Percentiles rank a stretch among this genome's conserved stretches.
Evolutionary conservation across 1,284 basidiomycete species (phyloP).

Genomic region (Singerocomus rubriflavus): DNA sequence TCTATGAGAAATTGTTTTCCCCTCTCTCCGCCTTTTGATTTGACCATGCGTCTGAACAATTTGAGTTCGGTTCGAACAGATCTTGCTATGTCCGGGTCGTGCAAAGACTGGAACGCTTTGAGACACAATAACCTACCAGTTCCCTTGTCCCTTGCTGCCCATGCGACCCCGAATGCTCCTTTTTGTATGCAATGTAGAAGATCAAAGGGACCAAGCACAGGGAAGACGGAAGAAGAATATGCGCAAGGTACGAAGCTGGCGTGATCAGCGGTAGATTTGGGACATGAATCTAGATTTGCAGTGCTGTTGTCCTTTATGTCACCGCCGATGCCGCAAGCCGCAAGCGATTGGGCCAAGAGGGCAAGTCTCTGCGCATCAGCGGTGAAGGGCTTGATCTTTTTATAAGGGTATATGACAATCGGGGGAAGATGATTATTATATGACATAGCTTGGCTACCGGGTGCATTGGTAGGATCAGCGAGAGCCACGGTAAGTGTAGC

Average conservation of each 20-base stretch:
- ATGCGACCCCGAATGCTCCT: constrained; percentile 22
- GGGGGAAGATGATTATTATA: neutral
- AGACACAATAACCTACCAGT: constrained; percentile 29
- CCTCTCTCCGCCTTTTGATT: constrained; percentile 15
- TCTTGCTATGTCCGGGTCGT: neutral
- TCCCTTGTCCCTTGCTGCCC: constrained; percentile 23
- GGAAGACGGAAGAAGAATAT: constrained; percentile 11
- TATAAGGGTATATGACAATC: neutral
- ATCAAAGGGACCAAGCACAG: constrained; percentile 28
- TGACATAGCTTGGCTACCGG: neutral
- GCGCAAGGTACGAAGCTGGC: neutral
- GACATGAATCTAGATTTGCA: neutral
- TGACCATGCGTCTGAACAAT: constrained; percentile 28
- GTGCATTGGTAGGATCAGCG: constrained; percentile 2
- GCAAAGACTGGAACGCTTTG: constrained; percentile 20
- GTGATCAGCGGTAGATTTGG: neutral
- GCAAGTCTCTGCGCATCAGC: neutral
- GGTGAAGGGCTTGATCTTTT: neutral
- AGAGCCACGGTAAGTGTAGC: constrained; percentile 6
- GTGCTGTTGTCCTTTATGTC: neutral
- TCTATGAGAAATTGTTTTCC: constrained; percentile 31
- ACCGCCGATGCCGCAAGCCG: neutral
- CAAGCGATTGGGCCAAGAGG: neutral
- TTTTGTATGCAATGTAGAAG: constrained; percentile 18
- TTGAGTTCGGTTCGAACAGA: constrained; percentile 22